These are phyloP conservation scores for Parasitella parasitica DNA, from an alignment of 371 early-diverging fungal genomes.

Conservation along the genomic window DNA sequence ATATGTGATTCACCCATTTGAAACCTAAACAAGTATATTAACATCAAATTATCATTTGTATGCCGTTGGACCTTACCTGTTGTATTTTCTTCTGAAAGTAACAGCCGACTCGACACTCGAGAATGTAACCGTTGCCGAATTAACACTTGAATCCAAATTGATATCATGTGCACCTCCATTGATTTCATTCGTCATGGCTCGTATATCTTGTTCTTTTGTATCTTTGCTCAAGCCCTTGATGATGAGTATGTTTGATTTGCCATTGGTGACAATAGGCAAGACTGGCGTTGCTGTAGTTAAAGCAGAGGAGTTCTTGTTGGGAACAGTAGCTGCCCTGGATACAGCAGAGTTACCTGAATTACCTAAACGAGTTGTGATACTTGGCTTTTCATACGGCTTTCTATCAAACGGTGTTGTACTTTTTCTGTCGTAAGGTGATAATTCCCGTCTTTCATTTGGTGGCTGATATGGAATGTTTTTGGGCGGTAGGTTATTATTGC, in stretches of 20 bases:
- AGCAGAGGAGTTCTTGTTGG: neutral
- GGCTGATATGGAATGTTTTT: conserved; percentile 5
- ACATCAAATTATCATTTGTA: neutral
- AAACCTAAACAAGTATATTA: neutral
- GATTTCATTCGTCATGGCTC: neutral
- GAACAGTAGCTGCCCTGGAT: neutral
- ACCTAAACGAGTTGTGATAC: conserved; percentile 2
- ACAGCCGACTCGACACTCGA: conserved; percentile 8
- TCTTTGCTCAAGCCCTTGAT: conserved; percentile 1
- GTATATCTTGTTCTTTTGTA: neutral
- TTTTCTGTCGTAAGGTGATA: neutral
- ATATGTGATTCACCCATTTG: conserved; percentile 12
- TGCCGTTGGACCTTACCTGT: neutral
- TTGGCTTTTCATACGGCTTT: neutral
- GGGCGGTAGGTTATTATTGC: neutral
- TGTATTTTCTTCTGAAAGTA: conserved; percentile 16
- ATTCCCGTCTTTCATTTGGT: neutral
- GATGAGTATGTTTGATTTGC: conserved; percentile 6
- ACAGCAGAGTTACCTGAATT: neutral
- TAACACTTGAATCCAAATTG: neutral
- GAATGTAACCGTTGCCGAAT: neutral
- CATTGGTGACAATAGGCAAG: conserved; percentile 1
- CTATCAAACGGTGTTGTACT: neutral
- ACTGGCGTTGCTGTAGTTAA: neutral
- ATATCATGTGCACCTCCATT: neutral